These are phyloP conservation scores for Penicillium macrosclerotiorum DNA, from an alignment of 495 filamentous ascomycete genomes.

Conservation along the genomic window DNA sequence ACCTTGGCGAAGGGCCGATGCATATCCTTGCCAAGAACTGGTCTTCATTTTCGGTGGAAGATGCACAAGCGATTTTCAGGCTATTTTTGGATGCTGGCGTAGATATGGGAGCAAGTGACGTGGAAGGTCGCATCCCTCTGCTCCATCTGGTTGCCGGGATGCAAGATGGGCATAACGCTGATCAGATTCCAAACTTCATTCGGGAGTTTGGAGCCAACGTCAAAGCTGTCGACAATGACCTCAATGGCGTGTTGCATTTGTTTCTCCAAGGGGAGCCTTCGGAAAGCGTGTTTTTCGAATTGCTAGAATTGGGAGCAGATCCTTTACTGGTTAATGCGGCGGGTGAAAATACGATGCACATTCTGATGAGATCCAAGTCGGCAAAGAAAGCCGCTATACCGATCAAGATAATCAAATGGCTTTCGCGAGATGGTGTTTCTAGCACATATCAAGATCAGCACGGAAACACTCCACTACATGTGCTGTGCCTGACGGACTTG, in stretches of 20 bases:
- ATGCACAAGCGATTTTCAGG: background rate
- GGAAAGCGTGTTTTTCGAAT: background rate
- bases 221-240: background rate
- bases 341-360: background rate
- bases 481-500: background rate
- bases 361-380: background rate
- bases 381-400: background rate
- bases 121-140: background rate
- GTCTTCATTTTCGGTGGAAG: too few species aligned
- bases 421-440: background rate
- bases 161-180: too few species aligned
- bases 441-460: background rate
- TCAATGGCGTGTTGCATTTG: conserved; percentile 1
- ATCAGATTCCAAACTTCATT: background rate
- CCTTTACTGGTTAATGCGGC: background rate
- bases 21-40: background rate
- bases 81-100: background rate
- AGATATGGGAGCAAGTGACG: conserved; percentile 1
- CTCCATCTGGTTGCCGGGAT: conserved; percentile 2
- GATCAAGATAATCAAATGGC: background rate
- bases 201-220: background rate
- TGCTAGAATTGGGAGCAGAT: background rate
- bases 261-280: background rate
- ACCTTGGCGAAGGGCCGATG: background rate
- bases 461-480: conserved; percentile 3